A percentile compares a stretch with the other conserved stretches of the same genome.
Evolutionary conservation across 208 protist species (phyloP).

Genomic region (Trypanosoma avium): DNA sequence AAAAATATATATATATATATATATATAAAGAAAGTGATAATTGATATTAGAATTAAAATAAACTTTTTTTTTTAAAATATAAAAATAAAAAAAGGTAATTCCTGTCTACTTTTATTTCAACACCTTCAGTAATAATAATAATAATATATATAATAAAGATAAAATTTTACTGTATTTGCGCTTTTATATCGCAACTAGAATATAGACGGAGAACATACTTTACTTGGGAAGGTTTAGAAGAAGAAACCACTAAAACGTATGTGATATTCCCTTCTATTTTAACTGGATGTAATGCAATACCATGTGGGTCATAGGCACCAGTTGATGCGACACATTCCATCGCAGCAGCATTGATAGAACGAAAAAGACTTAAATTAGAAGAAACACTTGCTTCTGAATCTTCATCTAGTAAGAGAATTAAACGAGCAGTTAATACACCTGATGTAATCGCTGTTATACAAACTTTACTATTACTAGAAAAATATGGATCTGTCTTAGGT

Average conservation of each 20-base stretch:
- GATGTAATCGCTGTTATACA: conserved; percentile 33
- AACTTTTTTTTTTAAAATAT: no score
- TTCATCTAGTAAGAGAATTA: conserved; percentile 50
- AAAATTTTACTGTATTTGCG: no score
- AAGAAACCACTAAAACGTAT: conserved; percentile 69
- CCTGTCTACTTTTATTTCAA: no score
- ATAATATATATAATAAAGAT: no score
- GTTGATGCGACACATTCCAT: conserved; percentile 64
- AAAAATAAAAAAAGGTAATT: no score
- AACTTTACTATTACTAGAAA: conserved; percentile 56
- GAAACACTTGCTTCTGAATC: conserved; percentile 23
- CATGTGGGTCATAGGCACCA: conserved; percentile 39
- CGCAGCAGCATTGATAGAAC: conserved; percentile 32
- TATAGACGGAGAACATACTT: conserved; percentile 76
- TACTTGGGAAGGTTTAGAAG: conserved; percentile 28
- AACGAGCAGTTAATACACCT: conserved; percentile 40
- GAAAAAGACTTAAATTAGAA: conserved; percentile 61
- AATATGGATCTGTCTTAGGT: conserved; percentile 42
- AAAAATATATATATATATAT: no score
- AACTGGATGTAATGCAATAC: conserved; percentile 44
- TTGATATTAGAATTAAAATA: no score
- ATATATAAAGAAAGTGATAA: no score
- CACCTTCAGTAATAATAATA: no score
- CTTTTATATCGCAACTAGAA: conserved; percentile 37
- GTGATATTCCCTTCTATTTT: conserved; percentile 42